phyloP scores from a whole-genome alignment of 1,284 basidiomycete genomes.

The Prillingera fragicola region DNA sequence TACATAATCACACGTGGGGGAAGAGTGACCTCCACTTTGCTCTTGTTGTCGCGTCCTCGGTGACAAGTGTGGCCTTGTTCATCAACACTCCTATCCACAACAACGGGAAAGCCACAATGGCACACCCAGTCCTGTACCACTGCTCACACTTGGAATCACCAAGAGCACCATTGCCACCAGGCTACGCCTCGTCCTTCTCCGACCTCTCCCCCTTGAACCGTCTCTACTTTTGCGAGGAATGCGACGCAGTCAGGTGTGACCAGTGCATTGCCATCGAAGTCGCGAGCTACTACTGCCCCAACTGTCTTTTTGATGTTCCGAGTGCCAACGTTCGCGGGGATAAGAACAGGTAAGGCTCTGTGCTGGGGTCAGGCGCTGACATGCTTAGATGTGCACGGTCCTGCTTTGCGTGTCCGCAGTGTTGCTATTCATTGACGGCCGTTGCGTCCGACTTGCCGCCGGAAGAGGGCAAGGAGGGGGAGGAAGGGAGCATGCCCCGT shows the following conservation, averaged over 20 bases:
- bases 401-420: slow-evolving; percentile 93
- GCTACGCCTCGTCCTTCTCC: slow-evolving; percentile 66
- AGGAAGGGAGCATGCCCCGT: too few species aligned
- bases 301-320: slow-evolving; percentile 98
- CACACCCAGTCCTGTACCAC: slow-evolving; percentile 35
- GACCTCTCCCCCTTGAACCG: slow-evolving; percentile 75
- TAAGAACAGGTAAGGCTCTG: slow-evolving; percentile 68
- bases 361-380: slow-evolving; percentile 2
- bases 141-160: slow-evolving; percentile 49
- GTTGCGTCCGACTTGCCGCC: slow-evolving; percentile 63
- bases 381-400: slow-evolving; percentile 81
- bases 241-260: slow-evolving; percentile 88
- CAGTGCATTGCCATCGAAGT: slow-evolving; percentile 87
- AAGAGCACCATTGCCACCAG: slow-evolving; percentile 54
- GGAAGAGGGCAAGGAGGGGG: too few species aligned
- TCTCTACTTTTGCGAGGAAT: slow-evolving; percentile 98
- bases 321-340: slow-evolving; percentile 91
- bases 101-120: not conserved
- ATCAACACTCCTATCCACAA: too few species aligned
- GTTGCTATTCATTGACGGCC: slow-evolving; percentile 77
- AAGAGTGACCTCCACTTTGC: too few species aligned
- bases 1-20: too few species aligned
- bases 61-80: too few species aligned
- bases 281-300: slow-evolving; percentile 94
- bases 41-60: too few species aligned